Evolutionary conservation across 2,329 filamentous ascomycete genomes (phyloP), one percentile per base, ranked within the genome.

Genomic region (Arthrobotrys sinensis): DNA sequence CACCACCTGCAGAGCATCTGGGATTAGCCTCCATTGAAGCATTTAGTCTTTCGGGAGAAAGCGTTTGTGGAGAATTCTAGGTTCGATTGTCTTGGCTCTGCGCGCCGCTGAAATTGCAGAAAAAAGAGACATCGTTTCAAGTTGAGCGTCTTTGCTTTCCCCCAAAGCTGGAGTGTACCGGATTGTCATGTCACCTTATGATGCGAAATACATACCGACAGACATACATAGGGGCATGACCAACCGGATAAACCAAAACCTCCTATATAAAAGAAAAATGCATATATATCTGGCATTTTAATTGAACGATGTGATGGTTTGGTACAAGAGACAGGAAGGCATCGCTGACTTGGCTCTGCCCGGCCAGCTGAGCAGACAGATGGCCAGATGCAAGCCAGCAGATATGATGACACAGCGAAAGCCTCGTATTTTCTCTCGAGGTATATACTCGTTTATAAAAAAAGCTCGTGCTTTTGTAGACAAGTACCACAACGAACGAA

Each of bases 21-120:
- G 52, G 52, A 38, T 57, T 57, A 57, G 52, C 32, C 52, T 57
- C 52, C 12, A 10, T 21, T 38, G 52, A 57, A 57, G 52, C 32
- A 38, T 57, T 38, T 16, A 32, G 50, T 28, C 24, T 28, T 28
- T 28, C 24, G 24, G 24, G 24, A 28, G 40, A 52, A 60, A 60
- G 55, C 55, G 55, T 43, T 60, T 60, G 55, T 60, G 55, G 55
- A 43, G 55, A 40, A 60, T 40, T 40, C 55, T 28, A 28, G 34
- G 36, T 43, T 28, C 19, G 6, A 28, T 28, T 43, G 34, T 43
- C 34, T 60, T 40, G 55, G 55, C 55, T 43, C 52, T 43, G 55
- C 36, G 32, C 36, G 34, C 34, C 19, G 55, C 52, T 57, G 55
- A 60, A 60, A 60, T 60, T 60, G 34, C 34, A 14, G 40, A 45